Percentiles rank a stretch among this genome's conserved stretches.
Conservation (phyloP, 2,329 filamentous ascomycete genomes). For the Fonsecaea multimorphosa region DNA sequence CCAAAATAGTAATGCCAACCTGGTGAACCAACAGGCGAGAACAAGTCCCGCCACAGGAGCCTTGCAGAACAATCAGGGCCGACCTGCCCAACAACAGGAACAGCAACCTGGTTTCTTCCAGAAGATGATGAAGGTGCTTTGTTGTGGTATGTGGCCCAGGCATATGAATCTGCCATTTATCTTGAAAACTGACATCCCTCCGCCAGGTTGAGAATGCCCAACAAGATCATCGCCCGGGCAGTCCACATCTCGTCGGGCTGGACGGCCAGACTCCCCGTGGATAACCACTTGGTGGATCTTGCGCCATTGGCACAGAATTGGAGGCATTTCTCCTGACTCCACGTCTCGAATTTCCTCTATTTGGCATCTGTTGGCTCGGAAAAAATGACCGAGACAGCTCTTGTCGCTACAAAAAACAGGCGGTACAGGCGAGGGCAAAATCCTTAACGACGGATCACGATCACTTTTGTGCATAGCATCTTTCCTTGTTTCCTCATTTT, state of each 20-base stretch:
- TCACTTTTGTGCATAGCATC: conserved; percentile 24
- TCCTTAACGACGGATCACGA: conserved; percentile 32
- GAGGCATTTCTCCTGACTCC: conserved; percentile 1
- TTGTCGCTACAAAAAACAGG: conserved; percentile 3
- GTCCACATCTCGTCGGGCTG: not conserved
- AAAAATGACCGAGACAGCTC: not conserved
- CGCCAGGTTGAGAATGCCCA: conserved; percentile 20
- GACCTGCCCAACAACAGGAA: conserved; percentile 64
- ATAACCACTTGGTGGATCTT: not conserved
- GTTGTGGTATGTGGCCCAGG: conserved; percentile 69
- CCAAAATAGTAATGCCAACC: conserved; percentile 91
- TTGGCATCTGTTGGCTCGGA: conserved; percentile 3
- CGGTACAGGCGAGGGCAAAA: conserved; percentile 9
- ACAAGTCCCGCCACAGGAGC: conserved; percentile 63
- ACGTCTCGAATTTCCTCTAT: not conserved
- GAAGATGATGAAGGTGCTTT: conserved; percentile 90
- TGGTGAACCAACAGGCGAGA: conserved; percentile 68
- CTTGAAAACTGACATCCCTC: conserved; percentile 9
- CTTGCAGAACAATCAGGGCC: conserved; percentile 61
- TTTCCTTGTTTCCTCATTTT: conserved; percentile 19
- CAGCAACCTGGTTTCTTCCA: conserved; percentile 77
- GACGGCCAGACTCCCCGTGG: not conserved
- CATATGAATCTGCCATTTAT: not conserved
- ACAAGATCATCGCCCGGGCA: not conserved
- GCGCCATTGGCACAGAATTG: not conserved